Conservation (phyloP, 2,329 filamentous ascomycete species). For the Fusarium sp. region DNA sequence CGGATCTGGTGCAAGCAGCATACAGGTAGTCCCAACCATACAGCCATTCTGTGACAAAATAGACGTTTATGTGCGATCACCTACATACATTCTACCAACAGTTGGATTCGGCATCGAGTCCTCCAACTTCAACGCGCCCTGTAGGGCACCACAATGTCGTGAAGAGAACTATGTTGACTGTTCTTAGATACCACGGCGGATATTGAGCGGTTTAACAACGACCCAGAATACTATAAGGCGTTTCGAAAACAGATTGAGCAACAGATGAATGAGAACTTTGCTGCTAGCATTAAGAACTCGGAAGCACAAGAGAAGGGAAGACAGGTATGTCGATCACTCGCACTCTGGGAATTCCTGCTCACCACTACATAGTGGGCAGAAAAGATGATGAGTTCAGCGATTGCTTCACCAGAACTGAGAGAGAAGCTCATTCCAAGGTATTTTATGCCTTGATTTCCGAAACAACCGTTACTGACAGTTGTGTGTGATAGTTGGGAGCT, state of each 20-base stretch:
- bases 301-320: neutral
- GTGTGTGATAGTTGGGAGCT: neutral
- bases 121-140: neutral
- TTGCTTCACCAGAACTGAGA: neutral
- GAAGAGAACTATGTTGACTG: neutral
- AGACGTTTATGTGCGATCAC: neutral
- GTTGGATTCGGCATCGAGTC: neutral
- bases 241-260: neutral
- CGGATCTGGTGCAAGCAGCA: neutral
- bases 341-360: neutral
- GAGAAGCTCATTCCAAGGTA: neutral
- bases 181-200: neutral
- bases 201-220: neutral
- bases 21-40: neutral
- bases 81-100: neutral
- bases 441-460: accelerated
- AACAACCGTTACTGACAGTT: accelerated
- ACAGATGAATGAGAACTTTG: neutral
- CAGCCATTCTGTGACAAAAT: neutral
- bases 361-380: neutral
- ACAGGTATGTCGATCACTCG: neutral
- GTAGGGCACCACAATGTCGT: too few relatives aligned
- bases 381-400: neutral
- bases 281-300: neutral
- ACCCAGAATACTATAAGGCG: neutral